Percentiles rank a stretch among this genome's conserved stretches.
Conservation (phyloP, 768 basidiomycete species). For the Tephrocybe rancida region DNA sequence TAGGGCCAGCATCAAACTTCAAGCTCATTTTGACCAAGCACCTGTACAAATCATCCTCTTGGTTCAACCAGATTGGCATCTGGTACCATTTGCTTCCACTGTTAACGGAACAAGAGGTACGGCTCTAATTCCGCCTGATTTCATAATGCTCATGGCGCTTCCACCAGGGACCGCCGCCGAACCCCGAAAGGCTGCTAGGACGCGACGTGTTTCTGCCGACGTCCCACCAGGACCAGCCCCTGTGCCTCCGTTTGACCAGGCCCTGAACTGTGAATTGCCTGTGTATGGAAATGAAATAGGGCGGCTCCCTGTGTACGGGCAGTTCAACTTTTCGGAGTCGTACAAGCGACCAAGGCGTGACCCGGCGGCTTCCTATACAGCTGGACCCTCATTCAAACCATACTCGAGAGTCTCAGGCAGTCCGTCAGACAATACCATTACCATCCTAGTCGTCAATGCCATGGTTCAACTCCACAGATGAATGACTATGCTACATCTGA, state of each 20-base stretch:
- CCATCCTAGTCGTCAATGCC: neutral
- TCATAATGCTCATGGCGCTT: no score
- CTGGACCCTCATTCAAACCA: no score
- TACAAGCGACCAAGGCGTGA: constrained; percentile 11
- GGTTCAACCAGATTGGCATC: neutral
- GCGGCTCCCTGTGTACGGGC: constrained; percentile 49
- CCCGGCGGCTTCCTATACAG: neutral
- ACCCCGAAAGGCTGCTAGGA: constrained; percentile 27
- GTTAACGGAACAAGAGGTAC: no score
- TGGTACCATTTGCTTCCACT: no score
- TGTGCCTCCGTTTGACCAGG: constrained; percentile 9
- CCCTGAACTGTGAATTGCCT: constrained; percentile 42
- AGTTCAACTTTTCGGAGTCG: constrained; percentile 38
- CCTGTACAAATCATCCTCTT: neutral
- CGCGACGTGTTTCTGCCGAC: constrained; percentile 28
- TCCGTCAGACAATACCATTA: no score
- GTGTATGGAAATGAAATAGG: constrained; percentile 62
- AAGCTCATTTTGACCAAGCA: neutral
- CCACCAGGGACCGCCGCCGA: no score
- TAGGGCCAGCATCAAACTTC: neutral
- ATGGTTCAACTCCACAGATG: neutral
- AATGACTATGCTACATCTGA: neutral
- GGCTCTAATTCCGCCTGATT: no score
- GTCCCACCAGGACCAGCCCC: constrained; percentile 13
- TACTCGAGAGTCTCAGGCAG: no score